Conservation (phyloP, 768 basidiomycete species). For the Xerocomus brunneocitrinus region DNA sequence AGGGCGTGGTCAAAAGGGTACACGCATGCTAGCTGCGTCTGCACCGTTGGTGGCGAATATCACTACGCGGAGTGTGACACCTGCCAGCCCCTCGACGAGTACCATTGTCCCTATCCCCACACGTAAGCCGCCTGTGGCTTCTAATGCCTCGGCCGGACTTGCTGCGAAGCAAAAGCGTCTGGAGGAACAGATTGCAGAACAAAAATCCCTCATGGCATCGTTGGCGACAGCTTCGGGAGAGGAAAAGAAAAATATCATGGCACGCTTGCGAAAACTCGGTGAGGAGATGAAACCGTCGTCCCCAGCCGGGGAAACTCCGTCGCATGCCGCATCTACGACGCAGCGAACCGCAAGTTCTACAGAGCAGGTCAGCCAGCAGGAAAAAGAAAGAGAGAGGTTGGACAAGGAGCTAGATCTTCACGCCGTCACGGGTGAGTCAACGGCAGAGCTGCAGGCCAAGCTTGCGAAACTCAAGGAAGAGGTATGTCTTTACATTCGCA, state of each 20-base stretch:
- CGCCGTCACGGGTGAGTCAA: conserved; percentile 43
- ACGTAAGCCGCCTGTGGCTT: conserved; percentile 36
- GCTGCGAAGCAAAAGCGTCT: conserved; percentile 72
- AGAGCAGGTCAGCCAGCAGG: conserved; percentile 40
- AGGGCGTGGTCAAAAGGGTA: conserved; percentile 78
- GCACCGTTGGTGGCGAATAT: conserved; percentile 72
- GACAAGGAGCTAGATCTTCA: conserved; percentile 81
- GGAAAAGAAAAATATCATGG: conserved; percentile 79
- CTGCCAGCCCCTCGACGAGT: conserved; percentile 29
- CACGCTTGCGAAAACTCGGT: conserved; percentile 65
- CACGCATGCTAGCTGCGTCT: conserved; percentile 75
- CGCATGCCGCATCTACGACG: conserved; percentile 24
- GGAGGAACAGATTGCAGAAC: conserved; percentile 82
- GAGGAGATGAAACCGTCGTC: conserved; percentile 65
- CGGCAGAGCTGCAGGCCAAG: conserved; percentile 69
- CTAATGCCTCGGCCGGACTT: conserved; percentile 44
- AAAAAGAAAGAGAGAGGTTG: conserved; percentile 60
- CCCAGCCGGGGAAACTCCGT: conserved; percentile 25
- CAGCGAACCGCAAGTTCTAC: conserved; percentile 22
- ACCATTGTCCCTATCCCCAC: conserved; percentile 11
- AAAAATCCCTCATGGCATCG: conserved; percentile 77
- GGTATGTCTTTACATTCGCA: conserved; percentile 39
- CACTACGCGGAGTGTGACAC: conserved; percentile 43
- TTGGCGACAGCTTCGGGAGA: conserved; percentile 58
- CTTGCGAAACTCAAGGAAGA: conserved; percentile 76